Evolutionary conservation across 140 eudicot genomes (phyloP), one percentile per base, ranked within the genome.

Genomic region (Anethum foeniculum): DNA sequence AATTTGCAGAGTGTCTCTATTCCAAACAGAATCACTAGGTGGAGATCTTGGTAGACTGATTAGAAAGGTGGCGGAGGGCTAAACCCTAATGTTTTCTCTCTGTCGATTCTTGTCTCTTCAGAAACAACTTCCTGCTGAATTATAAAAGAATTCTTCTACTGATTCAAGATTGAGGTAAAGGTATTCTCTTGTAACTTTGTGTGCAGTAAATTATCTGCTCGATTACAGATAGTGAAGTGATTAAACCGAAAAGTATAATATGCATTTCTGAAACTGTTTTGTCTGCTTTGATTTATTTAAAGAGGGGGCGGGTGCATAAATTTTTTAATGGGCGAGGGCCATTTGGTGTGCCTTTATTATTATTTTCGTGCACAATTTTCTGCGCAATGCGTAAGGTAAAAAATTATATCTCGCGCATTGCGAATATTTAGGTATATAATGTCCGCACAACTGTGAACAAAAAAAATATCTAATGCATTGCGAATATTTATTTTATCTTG

Each of bases 201-300:
- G 34, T 77, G 80, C 80, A 77, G 68, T 77, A 71, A 77, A 41
- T 13, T 28, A 77, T 77, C n/a, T 48, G 77, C 3, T 6, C 28
- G 18, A 36, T 39, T 72, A 36, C 27, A 18, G 28, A 23, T 36
- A 72, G 49, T 72, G 28, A 58, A 77, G 80, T 51, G 47, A 13
- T 51, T 46, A 28, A 44, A 19, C 51, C 0, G 34, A 52, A 77
- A 25, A 62, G 3, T 76, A 76, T 47, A 10, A 1, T 2, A 30
- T 67, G 39, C 74, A 51, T 25, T 75, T 25, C 6, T 47, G 27
- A 75, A 75, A 46, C 5, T 27, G 15, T 30, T 25, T 27, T 28
- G 14, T 27, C 30, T 48, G 14, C 64, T 23, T 27, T 13, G 6
- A 13, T 75, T 14, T 6, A 23, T 72, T 8, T 32, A 1, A 0